phyloP scores from a whole-genome alignment of 2,329 filamentous ascomycete genomes.

The Fusarium ambrosium region DNA sequence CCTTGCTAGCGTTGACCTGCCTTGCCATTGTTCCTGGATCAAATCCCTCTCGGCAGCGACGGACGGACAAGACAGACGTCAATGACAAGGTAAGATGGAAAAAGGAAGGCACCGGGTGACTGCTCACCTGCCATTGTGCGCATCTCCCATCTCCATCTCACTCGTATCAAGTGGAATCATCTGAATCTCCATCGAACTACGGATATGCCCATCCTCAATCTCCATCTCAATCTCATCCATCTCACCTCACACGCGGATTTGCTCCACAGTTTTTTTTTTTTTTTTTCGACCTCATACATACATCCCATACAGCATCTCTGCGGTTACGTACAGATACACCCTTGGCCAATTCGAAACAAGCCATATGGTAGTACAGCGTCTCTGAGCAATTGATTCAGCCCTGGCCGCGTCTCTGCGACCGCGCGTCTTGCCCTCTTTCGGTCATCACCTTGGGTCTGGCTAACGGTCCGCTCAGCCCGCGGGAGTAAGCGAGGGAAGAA shows the following conservation, averaged over 20 bases:
- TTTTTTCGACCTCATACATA: background rate
- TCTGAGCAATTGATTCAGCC: constrained; percentile 10
- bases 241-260: constrained; percentile 11
- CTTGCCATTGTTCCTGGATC: constrained; percentile 20
- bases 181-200: constrained; percentile 14
- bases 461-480: constrained; percentile 21
- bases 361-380: constrained; percentile 23
- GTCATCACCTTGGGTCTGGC: background rate
- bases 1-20: constrained; percentile 19
- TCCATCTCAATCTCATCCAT: constrained; percentile 15
- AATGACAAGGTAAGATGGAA: constrained; percentile 4
- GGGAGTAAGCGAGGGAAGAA: constrained; percentile 27
- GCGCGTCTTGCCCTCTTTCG: constrained; percentile 4
- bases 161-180: background rate
- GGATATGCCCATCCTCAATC: background rate
- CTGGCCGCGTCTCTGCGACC: constrained; percentile 14
- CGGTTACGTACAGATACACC: constrained; percentile 17
- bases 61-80: background rate
- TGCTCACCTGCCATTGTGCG: constrained; percentile 32
- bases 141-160: constrained; percentile 19
- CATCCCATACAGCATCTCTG: constrained; percentile 2
- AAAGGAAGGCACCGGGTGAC: constrained; percentile 21
- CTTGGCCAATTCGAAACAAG: constrained; percentile 25
- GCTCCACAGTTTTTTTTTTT: constrained; percentile 24
- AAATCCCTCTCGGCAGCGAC: constrained; percentile 22